Evolutionary conservation across 2,329 filamentous ascomycete species (phyloP).

Genomic region (Pleomassaria siparia): DNA sequence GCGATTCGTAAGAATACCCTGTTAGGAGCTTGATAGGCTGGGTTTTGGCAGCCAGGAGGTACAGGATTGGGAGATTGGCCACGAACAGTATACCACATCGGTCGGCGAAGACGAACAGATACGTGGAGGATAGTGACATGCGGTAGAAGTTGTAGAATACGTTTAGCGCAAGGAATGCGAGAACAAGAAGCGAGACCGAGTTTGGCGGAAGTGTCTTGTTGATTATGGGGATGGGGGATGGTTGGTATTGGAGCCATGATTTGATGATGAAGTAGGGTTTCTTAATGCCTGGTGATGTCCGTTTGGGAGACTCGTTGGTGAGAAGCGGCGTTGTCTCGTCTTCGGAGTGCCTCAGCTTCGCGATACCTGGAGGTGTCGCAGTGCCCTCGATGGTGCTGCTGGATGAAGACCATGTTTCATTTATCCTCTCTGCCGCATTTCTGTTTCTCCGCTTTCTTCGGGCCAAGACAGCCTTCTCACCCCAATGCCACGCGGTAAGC

Average conservation of each 20-base stretch:
- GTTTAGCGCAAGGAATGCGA: slow-evolving; percentile 57
- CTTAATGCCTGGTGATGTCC: slow-evolving; percentile 10
- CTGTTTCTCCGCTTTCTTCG: slow-evolving; percentile 9
- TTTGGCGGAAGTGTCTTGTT: slow-evolving; percentile 62
- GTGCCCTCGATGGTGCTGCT: slow-evolving; percentile 43
- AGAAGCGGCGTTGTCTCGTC: slow-evolving; percentile 41
- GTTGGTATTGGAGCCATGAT: slow-evolving; percentile 57
- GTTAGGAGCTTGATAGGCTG: slow-evolving; percentile 63
- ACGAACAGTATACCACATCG: slow-evolving; percentile 57
- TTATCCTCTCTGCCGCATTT: slow-evolving; percentile 11
- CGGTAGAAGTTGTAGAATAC: slow-evolving; percentile 60
- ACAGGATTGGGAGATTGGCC: slow-evolving; percentile 57
- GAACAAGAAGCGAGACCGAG: slow-evolving; percentile 55
- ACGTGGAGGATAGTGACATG: slow-evolving; percentile 50
- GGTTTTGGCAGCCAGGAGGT: slow-evolving; percentile 67
- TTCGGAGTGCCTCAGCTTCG: slow-evolving; percentile 18
- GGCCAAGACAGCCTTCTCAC: slow-evolving; percentile 24
- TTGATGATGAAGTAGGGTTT: slow-evolving; percentile 27
- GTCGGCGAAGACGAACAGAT: slow-evolving; percentile 61
- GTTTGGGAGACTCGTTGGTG: background rate
- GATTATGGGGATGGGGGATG: slow-evolving; percentile 57
- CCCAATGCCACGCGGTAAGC: slow-evolving; percentile 43
- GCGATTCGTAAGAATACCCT: slow-evolving; percentile 65
- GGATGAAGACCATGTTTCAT: slow-evolving; percentile 39
- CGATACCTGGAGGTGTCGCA: slow-evolving; percentile 33